These are phyloP conservation scores for Somion occarium DNA, from an alignment of 1,284 basidiomycete genomes.

Conservation along the genomic window DNA sequence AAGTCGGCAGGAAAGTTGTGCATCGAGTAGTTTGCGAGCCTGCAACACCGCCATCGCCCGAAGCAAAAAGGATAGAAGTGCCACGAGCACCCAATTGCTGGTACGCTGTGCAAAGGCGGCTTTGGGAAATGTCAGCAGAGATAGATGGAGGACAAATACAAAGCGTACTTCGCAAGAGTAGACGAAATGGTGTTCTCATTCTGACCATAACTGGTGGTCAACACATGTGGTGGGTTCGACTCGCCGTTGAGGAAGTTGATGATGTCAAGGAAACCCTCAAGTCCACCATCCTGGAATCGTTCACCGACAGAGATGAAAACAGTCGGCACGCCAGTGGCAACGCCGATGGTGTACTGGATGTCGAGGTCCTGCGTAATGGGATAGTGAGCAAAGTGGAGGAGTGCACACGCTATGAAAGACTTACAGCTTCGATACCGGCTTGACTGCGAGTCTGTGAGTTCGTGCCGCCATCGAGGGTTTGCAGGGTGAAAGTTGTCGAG, in stretches of 20 bases:
- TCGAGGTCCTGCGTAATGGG: constrained; percentile 39
- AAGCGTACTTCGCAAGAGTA: constrained; percentile 51
- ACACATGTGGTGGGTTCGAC: constrained; percentile 42
- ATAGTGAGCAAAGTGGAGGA: constrained; percentile 13
- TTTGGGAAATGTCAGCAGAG: constrained; percentile 11
- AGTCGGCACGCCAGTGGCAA: constrained; percentile 25
- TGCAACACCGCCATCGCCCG: constrained; percentile 66
- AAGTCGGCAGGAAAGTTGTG: constrained; percentile 53
- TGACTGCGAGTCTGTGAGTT: constrained; percentile 32
- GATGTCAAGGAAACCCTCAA: constrained; percentile 21
- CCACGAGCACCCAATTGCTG: constrained; percentile 62
- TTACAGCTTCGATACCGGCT: constrained; percentile 20
- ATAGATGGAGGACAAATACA: constrained; percentile 30
- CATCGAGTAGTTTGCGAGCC: constrained; percentile 47
- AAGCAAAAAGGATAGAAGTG: constrained; percentile 54
- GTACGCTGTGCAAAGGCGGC: constrained; percentile 49
- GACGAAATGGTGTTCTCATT: constrained; percentile 21
- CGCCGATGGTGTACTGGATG: constrained; percentile 57
- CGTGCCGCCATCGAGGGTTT: constrained; percentile 50
- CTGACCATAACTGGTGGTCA: constrained; percentile 38
- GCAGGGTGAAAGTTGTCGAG: constrained; percentile 44
- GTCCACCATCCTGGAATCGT: constrained; percentile 16
- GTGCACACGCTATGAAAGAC: constrained; percentile 31
- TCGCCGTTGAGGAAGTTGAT: constrained; percentile 25
- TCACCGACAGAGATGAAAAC: constrained; percentile 41